These are phyloP conservation scores for Fusarium veterinarium DNA, from an alignment of 2,329 filamentous ascomycete species.

Conservation along the genomic window DNA sequence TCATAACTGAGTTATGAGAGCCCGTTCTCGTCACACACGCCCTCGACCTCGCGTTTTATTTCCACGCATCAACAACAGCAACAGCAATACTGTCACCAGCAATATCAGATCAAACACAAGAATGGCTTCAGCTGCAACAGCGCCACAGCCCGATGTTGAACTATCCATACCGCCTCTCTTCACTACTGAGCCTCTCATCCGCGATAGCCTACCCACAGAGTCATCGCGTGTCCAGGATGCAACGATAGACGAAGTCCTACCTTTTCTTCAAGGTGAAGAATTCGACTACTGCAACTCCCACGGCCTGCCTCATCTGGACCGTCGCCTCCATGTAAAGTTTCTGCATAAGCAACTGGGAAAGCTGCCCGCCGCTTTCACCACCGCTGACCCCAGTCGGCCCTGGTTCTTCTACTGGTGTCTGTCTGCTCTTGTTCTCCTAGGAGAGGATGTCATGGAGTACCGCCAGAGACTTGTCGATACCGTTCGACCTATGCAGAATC, in stretches of 20 bases:
- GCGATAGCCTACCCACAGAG: conserved; percentile 73
- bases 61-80: conserved; percentile 35
- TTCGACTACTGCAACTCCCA: conserved; percentile 71
- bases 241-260: conserved; percentile 75
- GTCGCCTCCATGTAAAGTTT: conserved; percentile 70
- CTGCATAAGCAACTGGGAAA: conserved; percentile 67
- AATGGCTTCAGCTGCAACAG: conserved; percentile 28
- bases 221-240: conserved; percentile 76
- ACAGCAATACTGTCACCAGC: conserved; percentile 10
- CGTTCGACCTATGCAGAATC: conserved; percentile 83
- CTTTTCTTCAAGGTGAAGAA: conserved; percentile 70
- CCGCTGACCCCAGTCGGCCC: conserved; percentile 86
- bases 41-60: conserved; percentile 50
- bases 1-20: conserved; percentile 46
- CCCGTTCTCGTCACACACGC: conserved; percentile 43
- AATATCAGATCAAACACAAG: conserved; percentile 18
- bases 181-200: conserved; percentile 68
- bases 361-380: conserved; percentile 77
- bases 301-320: conserved; percentile 80
- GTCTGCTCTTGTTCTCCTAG: conserved; percentile 78
- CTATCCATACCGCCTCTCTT: conserved; percentile 66
- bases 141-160: conserved; percentile 18
- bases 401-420: conserved; percentile 97
- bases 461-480: conserved; percentile 78
- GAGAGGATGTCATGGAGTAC: conserved; percentile 77